Percentiles rank a stretch among this genome's conserved stretches.
Conservation (phyloP, 176 grass and related monocot species). For the Oryza punctata region DNA sequence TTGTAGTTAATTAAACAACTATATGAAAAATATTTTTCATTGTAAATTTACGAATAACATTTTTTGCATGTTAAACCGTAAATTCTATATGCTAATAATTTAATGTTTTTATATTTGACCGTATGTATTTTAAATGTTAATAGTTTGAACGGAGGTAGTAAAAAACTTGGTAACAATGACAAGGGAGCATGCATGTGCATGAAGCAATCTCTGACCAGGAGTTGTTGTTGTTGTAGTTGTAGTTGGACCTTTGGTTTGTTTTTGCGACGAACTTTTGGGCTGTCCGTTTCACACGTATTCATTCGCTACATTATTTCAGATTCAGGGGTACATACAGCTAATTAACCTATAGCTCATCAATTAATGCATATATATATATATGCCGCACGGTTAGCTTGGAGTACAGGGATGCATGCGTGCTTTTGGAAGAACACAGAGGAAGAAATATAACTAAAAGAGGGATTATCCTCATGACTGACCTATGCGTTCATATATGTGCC, state of each 20-base stretch:
- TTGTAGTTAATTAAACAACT: too few relatives aligned
- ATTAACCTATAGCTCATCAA: background rate
- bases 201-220: background rate
- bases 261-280: background rate
- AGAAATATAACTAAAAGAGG: background rate
- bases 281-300: background rate
- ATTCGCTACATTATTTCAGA: background rate
- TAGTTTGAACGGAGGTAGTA: background rate
- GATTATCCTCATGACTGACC: background rate
- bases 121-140: too few relatives aligned
- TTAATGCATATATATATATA: too few relatives aligned
- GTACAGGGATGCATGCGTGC: background rate
- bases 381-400: background rate
- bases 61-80: too few relatives aligned
- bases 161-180: background rate
- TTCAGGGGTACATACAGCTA: background rate
- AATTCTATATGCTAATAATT: background rate
- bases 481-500: background rate
- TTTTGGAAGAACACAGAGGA: too few relatives aligned
- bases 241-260: background rate
- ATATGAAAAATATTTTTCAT: too few relatives aligned
- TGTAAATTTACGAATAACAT: too few relatives aligned
- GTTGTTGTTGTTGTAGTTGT: background rate
- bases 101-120: background rate
- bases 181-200: background rate